Base-by-base conservation (phyloP, 352 stramenopile genomes). In the Saprolegnia diclina region DNA sequence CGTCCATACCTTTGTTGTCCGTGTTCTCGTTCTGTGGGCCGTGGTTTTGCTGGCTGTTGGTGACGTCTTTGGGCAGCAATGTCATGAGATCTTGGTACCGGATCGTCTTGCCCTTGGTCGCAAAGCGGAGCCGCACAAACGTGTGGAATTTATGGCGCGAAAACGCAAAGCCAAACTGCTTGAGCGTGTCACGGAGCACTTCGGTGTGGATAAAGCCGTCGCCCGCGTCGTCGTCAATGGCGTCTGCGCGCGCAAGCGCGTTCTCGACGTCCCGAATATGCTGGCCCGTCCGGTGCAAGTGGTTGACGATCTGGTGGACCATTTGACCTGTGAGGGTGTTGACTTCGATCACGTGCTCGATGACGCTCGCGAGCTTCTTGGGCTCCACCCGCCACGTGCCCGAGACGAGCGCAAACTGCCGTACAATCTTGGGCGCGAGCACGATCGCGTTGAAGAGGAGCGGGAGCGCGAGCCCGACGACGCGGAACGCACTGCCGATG, bases 301-400 rank as follows among this genome's bases (percentile, higher is more conserved):
- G 42, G 16, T 18, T 10, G 11, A 50, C 19, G 4, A 69, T 52
- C 38, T 69, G 63, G 21, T 11, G n/a, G 2, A 61, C 53, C 63
- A 69, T 69, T 40, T 69, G 42, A 21, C 18, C 21, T 45, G 62
- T 69, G 9, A 61, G 42, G 24, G 18, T 21, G 5, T 59, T 74
- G 45, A 80, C 81, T 44, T 90, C 80, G 18, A 65, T 81, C 52
- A 91, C 90, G 56, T 90, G 77, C 18, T 72, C 71, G 46, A 90
- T 74, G 18, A 90, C 80, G 35, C 88, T 73, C 13, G 77, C 75
- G 5, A 91, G 62, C 10, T 82, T 82, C 0, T 62, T 71, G 4
- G 76, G 73, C n/a, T 91, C 80, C 2, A 90, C 79, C 6, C 76
- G 77, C 0, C 85, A 70, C 40, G 88, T 76, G 64, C 79, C 81